Evolutionary conservation across 768 basidiomycete genomes (phyloP).

Genomic region (Pholiota microspora): DNA sequence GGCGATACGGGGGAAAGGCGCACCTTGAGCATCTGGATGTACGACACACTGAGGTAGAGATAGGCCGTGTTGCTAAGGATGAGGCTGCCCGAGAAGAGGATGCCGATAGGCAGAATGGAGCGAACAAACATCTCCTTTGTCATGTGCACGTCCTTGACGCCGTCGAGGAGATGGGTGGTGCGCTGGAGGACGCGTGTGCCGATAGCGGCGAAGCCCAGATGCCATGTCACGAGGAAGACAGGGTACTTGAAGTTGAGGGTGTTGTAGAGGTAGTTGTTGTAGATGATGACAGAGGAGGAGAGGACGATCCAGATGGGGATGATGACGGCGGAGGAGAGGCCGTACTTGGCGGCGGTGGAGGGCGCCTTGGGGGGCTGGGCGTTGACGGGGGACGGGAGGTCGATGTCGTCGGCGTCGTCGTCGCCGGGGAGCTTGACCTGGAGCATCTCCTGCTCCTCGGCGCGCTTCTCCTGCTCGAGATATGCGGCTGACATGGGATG

Average conservation of each 20-base stretch:
- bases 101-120: slow-evolving; percentile 90
- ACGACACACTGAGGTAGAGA: slow-evolving; percentile 86
- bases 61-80: slow-evolving; percentile 92
- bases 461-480: slow-evolving; percentile 27
- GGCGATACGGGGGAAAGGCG: not conserved
- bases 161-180: slow-evolving; percentile 80
- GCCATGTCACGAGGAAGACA: slow-evolving; percentile 91
- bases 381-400: slow-evolving; percentile 60
- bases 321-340: slow-evolving; percentile 64
- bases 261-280: slow-evolving; percentile 92
- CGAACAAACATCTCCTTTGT: slow-evolving; percentile 73
- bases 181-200: slow-evolving; percentile 86
- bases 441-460: slow-evolving; percentile 22
- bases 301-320: slow-evolving; percentile 94
- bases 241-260: slow-evolving; percentile 83
- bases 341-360: slow-evolving; percentile 41
- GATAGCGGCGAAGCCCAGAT: slow-evolving; percentile 72
- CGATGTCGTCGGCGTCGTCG: slow-evolving; percentile 15
- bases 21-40: slow-evolving; percentile 97
- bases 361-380: slow-evolving; percentile 29
- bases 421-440: slow-evolving; percentile 19
- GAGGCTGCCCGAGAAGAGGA: slow-evolving; percentile 90
- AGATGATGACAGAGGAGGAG: slow-evolving; percentile 88
- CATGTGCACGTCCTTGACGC: slow-evolving; percentile 75
- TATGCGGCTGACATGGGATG: slow-evolving; percentile 8